These are phyloP conservation scores for Acanthamoeba triangularis DNA, from an alignment of 208 protist species.

Conservation along the genomic window DNA sequence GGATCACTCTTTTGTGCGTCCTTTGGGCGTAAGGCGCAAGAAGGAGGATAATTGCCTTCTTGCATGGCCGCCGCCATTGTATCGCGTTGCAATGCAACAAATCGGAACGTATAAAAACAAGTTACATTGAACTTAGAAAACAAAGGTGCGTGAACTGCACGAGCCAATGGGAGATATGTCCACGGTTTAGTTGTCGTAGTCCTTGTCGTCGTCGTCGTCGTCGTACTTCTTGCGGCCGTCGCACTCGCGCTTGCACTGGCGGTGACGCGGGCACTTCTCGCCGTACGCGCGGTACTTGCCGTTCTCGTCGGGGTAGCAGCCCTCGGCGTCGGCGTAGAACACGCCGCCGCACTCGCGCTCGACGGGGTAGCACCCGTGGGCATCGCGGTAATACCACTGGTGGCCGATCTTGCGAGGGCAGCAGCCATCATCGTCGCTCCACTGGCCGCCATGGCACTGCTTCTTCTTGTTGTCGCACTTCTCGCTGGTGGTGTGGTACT, in stretches of 20 bases:
- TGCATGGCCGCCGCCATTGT: no score
- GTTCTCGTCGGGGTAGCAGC: not conserved
- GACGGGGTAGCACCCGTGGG: not conserved
- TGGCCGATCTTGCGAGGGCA: not conserved
- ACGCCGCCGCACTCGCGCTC: not conserved
- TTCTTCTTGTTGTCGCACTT: not conserved
- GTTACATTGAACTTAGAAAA: no score
- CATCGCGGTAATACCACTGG: not conserved
- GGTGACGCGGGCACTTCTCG: not conserved
- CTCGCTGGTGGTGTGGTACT: not conserved
- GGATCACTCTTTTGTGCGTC: no score
- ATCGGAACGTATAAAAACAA: no score
- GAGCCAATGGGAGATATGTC: no score
- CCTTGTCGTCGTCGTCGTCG: not conserved
- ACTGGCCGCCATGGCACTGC: not conserved
- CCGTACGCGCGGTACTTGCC: not conserved
- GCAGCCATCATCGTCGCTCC: not conserved
- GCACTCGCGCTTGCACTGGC: slow-evolving; percentile 1
- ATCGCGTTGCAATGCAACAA: no score
- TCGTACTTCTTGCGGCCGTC: not conserved
- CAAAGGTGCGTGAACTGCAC: no score
- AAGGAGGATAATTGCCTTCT: no score
- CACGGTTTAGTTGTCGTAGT: no score
- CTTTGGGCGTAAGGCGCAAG: no score
- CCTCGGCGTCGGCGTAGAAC: not conserved